Percentiles rank a stretch among this genome's conserved stretches.
phyloP scores from a whole-genome alignment of 306 rosid genomes.

The Prunus davidiana region DNA sequence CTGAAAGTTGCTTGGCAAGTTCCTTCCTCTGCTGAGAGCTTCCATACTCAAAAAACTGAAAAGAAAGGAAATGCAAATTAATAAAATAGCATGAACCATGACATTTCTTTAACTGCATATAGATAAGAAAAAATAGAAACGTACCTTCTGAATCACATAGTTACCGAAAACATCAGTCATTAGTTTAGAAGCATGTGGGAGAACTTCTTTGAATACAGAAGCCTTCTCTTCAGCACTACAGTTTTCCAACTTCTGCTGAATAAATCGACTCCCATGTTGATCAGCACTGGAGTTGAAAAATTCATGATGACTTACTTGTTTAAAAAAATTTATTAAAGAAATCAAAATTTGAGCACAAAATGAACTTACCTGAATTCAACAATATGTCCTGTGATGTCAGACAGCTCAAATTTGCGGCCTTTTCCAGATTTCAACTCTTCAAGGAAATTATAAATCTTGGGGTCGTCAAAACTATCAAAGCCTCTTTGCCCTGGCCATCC shows the following conservation, averaged over 20 bases:
- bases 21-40: slow-evolving; percentile 55
- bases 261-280: slow-evolving; percentile 81
- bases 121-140: neutral
- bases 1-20: slow-evolving; percentile 55
- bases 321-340: neutral
- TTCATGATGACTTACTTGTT: neutral
- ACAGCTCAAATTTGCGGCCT: slow-evolving; percentile 42
- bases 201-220: slow-evolving; percentile 61
- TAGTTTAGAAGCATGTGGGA: slow-evolving; percentile 53
- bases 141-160: slow-evolving; percentile 71
- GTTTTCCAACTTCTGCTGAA: slow-evolving; percentile 67
- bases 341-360: slow-evolving; percentile 4
- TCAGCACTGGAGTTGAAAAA: slow-evolving; percentile 46
- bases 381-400: slow-evolving; percentile 58
- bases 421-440: slow-evolving; percentile 55
- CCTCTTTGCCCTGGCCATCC: slow-evolving; percentile 49
- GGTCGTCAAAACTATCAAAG: slow-evolving; percentile 32
- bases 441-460: slow-evolving; percentile 41
- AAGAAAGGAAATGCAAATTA: neutral
- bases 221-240: slow-evolving; percentile 57
- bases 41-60: slow-evolving; percentile 62
- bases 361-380: slow-evolving; percentile 56
- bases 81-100: neutral
- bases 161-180: slow-evolving; percentile 71
- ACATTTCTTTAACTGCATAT: neutral